Evolutionary conservation across 192 early-diverging fungal genomes (phyloP).

Genomic region (Entophlyctis luteolus): DNA sequence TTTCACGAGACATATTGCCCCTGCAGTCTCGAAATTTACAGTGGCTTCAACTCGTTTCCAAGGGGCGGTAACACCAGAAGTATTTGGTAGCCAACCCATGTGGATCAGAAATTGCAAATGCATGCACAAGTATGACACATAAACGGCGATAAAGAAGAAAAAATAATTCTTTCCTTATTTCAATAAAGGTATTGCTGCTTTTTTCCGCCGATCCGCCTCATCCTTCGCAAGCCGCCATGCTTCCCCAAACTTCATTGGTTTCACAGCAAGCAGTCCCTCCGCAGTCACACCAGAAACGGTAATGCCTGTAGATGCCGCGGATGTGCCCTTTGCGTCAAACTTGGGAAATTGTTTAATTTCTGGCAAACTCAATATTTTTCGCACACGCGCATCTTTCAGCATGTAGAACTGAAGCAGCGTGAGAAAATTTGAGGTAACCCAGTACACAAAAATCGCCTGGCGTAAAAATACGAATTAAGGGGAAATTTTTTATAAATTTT

Average conservation of each 20-base stretch:
- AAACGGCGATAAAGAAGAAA: not conserved
- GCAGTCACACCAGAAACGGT: not conserved
- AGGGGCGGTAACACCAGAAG: not conserved
- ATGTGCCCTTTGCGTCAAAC: not conserved
- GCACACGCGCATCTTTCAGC: constrained; percentile 58
- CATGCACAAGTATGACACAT: not conserved
- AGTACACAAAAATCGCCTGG: constrained; percentile 79
- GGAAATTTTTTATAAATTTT: no score
- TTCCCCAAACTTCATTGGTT: constrained; percentile 24
- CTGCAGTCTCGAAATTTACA: not conserved
- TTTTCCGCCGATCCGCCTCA: constrained; percentile 25
- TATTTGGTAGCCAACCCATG: not conserved
- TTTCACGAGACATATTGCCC: no score
- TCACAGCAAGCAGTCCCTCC: constrained; percentile 14
- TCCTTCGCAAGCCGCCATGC: constrained; percentile 30
- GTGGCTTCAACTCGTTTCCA: not conserved
- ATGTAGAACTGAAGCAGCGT: constrained; percentile 67
- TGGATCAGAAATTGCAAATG: not conserved
- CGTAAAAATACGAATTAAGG: no score
- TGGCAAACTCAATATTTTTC: constrained; percentile 58
- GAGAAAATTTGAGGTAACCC: constrained; percentile 72
- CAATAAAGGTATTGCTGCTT: no score
- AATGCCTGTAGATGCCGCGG: not conserved
- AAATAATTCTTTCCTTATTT: not conserved
- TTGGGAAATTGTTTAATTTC: not conserved